These are phyloP conservation scores for Malassezia obtusa DNA, from an alignment of 1,284 basidiomycete species.

Conservation along the genomic window DNA sequence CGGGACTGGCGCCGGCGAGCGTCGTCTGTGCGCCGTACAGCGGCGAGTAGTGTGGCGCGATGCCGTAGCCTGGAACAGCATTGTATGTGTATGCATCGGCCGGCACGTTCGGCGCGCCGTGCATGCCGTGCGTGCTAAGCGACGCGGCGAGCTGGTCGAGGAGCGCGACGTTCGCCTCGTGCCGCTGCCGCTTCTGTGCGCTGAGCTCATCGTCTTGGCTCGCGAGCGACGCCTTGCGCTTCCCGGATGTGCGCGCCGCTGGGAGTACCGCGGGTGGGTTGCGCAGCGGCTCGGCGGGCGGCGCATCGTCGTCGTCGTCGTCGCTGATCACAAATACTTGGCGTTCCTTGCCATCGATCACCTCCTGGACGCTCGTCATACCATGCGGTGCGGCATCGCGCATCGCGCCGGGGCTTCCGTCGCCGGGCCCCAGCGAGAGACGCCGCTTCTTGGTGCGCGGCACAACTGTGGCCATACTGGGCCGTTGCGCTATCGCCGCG, in stretches of 20 bases:
- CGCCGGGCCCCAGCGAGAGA: background rate
- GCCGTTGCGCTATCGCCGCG: background rate
- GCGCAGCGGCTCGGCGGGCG: constrained; percentile 8
- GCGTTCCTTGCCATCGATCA: constrained; percentile 14
- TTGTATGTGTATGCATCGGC: background rate
- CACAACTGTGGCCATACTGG: constrained; percentile 16
- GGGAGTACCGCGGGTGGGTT: background rate
- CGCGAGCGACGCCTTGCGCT: constrained; percentile 9
- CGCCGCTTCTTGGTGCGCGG: constrained; percentile 17
- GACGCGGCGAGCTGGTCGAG: constrained; percentile 5
- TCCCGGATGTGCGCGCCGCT: background rate
- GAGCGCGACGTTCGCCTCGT: background rate
- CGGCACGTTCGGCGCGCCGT: background rate
- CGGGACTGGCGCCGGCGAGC: background rate
- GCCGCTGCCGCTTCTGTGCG: constrained; percentile 11
- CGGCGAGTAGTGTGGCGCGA: background rate
- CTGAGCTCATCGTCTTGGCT: background rate
- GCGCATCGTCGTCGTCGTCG: constrained; percentile 9
- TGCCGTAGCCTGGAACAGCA: background rate
- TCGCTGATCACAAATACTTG: constrained; percentile 16
- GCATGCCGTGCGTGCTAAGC: background rate
- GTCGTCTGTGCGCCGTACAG: background rate
- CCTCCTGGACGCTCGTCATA: constrained; percentile 6
- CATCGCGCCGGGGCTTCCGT: background rate
- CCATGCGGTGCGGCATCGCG: background rate